Base-by-base conservation (phyloP, 352 stramenopile genomes). In the Globisporangium cylindrosporum region DNA sequence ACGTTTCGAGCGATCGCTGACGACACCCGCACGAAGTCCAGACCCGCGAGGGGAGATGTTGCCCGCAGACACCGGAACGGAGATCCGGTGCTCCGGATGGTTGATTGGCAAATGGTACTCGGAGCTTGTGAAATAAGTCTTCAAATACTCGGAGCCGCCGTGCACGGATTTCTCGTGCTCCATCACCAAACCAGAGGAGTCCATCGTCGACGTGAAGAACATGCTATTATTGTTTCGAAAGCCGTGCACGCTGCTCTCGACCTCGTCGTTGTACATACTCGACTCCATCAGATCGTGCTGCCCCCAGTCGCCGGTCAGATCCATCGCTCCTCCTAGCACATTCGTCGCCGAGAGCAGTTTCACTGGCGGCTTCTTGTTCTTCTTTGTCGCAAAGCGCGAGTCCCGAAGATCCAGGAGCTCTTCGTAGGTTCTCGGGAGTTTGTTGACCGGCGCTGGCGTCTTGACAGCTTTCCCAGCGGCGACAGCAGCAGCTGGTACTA, bases 331-430 rank as follows among this genome's bases (percentile, higher is more conserved):
- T 36, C 78, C 77, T 29, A 85, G 70, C 25, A 89, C 76, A 38
- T 80, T 87, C 3, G 75, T 56, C 5, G 68, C 12, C 22, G 77
- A 82, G 18, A 90, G 62, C 43, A 87, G 60, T 62, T 89, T 87
- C 29, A 84, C 75, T 3, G 82, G 73, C 20, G 73, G 70, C 55
- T 91, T 91, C 69, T 90, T 91, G 73, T 86, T 91, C 71, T 92
- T 94, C 74, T 88, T 92, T 49, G 82, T 92, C 25, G 80, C 82
- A 49, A 92, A 92, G 4, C 86, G 82, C 22, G 83, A 87, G 64
- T 94, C 86, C 15, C 86, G 76, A 66, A 91, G 73, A 15, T 89
- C 81, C 10, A 94, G 66, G 15, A 94, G 74, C 57, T 93, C 83
- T 48, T 92, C 82, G 59, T 94, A 94, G 9, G 86, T 94, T 4